These are phyloP conservation scores for Botrytis elliptica DNA, from an alignment of 2,329 filamentous ascomycete genomes.

Conservation along the genomic window DNA sequence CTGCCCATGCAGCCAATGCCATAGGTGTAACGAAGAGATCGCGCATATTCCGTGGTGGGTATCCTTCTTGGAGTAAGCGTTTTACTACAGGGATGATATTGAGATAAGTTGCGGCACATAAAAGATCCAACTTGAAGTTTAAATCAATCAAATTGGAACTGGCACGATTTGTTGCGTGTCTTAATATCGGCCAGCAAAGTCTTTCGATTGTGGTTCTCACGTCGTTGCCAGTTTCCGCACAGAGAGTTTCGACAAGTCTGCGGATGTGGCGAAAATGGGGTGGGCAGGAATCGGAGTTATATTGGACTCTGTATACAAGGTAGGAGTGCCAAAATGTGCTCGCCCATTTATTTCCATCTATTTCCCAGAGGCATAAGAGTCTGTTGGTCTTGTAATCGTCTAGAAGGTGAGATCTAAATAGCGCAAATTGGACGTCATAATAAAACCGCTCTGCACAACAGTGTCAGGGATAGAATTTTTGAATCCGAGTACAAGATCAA, in stretches of 20 bases:
- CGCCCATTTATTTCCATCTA: not conserved
- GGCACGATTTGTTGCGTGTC: fast-evolving
- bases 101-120: not conserved
- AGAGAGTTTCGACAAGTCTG: not conserved
- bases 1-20: slow-evolving; percentile 21
- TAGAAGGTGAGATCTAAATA: not conserved
- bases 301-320: not conserved
- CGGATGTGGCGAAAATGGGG: not conserved
- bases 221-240: not conserved
- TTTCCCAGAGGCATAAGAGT: fast-evolving
- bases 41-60: fast-evolving
- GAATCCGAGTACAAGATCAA: too few species aligned
- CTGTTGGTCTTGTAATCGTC: fast-evolving
- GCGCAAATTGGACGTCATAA: not conserved
- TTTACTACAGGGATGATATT: not conserved
- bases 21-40: slow-evolving; percentile 15
- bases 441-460: not conserved
- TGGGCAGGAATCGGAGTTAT: not conserved
- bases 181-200: not conserved
- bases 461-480: too few species aligned
- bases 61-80: not conserved
- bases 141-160: fast-evolving
- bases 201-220: not conserved
- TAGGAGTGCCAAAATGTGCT: not conserved
- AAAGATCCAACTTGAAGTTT: not conserved